These are phyloP conservation scores for Pseudogymnoascus sp. DNA, from an alignment of 2,329 filamentous ascomycete species.

Conservation along the genomic window DNA sequence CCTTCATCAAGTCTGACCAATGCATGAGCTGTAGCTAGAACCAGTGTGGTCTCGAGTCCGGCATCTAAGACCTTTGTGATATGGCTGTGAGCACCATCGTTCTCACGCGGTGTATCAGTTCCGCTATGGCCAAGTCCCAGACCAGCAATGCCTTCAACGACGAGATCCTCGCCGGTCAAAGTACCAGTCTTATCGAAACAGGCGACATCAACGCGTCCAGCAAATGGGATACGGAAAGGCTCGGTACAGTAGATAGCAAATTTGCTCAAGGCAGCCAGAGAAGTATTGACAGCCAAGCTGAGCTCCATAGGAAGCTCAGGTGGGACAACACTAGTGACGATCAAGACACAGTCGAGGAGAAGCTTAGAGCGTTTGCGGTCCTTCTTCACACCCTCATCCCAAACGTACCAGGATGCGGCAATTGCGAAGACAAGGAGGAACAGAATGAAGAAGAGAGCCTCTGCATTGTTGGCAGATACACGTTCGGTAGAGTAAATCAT, in stretches of 20 bases:
- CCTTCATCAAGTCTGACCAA: conserved; percentile 94
- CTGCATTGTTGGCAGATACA: conserved; percentile 95
- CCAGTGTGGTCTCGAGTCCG: conserved; percentile 76
- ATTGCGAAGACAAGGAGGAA: conserved; percentile 95
- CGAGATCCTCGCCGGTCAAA: conserved; percentile 88
- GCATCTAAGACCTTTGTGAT: conserved; percentile 64
- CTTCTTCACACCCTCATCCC: conserved; percentile 89
- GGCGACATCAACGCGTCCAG: conserved; percentile 87
- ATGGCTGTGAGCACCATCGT: conserved; percentile 74
- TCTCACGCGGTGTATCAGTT: conserved; percentile 55
- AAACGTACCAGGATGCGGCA: conserved; percentile 97
- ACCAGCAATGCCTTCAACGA: conserved; percentile 94
- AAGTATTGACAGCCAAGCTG: conserved; percentile 94
- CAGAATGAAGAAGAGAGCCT: conserved; percentile 94
- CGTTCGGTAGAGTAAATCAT: conserved; percentile 99
- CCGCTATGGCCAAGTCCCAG: conserved; percentile 63
- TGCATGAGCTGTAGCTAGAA: conserved; percentile 89
- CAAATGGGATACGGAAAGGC: conserved; percentile 95
- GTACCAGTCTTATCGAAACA: conserved; percentile 99
- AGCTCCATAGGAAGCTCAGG: conserved; percentile 98
- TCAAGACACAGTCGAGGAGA: conserved; percentile 91
- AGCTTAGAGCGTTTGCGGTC: conserved; percentile 97
- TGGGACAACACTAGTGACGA: conserved; percentile 96
- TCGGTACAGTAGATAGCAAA: conserved; percentile 98
- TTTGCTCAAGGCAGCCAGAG: conserved; percentile 85